Percentiles rank a stretch among this genome's conserved stretches.
Conservation (phyloP, 768 basidiomycete species). For the Kwoniella newhampshirensis region DNA sequence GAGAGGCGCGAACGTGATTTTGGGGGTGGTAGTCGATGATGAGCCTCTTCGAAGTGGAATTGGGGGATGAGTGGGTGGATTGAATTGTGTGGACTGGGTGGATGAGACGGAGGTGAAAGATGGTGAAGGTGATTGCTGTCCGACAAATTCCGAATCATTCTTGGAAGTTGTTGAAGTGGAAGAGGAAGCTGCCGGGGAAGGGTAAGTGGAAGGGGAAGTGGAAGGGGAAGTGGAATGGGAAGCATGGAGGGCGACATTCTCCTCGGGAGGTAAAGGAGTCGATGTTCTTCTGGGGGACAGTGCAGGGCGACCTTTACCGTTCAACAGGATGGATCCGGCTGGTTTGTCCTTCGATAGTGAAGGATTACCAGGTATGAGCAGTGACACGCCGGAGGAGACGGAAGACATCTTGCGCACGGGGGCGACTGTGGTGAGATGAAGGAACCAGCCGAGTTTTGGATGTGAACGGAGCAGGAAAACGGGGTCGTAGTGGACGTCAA, state of each 20-base stretch:
- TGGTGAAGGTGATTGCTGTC: slow-evolving; percentile 35
- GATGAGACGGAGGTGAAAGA: slow-evolving; percentile 52
- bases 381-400: slow-evolving; percentile 11
- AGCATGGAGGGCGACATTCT: slow-evolving; percentile 32
- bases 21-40: slow-evolving; percentile 1
- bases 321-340: slow-evolving; percentile 34
- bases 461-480: too few relatives aligned
- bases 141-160: too few relatives aligned
- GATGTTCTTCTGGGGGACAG: slow-evolving; percentile 51
- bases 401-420: slow-evolving; percentile 15
- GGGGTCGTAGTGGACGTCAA: too few relatives aligned
- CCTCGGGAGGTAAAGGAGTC: slow-evolving; percentile 52
- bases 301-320: slow-evolving; percentile 18
- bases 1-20: slow-evolving; percentile 44
- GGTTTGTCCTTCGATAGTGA: slow-evolving; percentile 24
- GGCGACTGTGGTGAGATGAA: neutral
- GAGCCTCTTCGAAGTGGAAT: slow-evolving; percentile 4
- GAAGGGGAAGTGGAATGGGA: slow-evolving; percentile 41
- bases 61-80: neutral
- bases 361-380: slow-evolving; percentile 39
- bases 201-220: slow-evolving; percentile 25
- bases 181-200: slow-evolving; percentile 39
- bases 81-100: slow-evolving; percentile 15
- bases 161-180: neutral
- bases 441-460: too few relatives aligned